phyloP scores from a whole-genome alignment of 1,284 basidiomycete genomes.

The Tilletia horrida region DNA sequence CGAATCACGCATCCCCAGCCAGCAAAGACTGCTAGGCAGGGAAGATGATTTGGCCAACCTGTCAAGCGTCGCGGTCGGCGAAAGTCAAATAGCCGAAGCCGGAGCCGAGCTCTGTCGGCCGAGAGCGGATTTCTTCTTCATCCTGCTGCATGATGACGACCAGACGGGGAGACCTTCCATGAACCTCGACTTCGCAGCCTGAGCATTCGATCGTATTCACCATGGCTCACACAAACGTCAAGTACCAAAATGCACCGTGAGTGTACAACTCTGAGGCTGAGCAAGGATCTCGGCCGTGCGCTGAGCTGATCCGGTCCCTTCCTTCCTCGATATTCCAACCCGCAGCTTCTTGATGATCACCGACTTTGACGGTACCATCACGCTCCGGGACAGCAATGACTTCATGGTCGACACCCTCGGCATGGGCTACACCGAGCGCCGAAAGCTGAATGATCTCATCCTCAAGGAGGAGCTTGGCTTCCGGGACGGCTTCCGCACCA shows the following conservation, averaged over 20 bases:
- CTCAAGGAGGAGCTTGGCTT: conserved; percentile 47
- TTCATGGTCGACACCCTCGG: conserved; percentile 55
- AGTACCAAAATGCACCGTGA: conserved; percentile 17
- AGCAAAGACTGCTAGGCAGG: too few relatives aligned
- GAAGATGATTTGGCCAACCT: too few relatives aligned
- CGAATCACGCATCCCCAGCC: too few relatives aligned
- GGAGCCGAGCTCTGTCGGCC: too few relatives aligned
- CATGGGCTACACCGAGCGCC: conserved; percentile 53
- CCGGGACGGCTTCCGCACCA: conserved; percentile 53
- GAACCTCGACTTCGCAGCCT: not conserved
- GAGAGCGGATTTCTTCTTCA: too few relatives aligned
- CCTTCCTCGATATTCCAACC: too few relatives aligned
- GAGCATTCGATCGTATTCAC: not conserved
- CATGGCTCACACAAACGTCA: conserved; percentile 17
- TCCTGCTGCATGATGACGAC: too few relatives aligned
- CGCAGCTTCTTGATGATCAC: conserved; percentile 51
- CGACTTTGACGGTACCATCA: conserved; percentile 42
- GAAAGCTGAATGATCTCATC: conserved; percentile 54
- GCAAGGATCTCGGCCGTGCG: not conserved
- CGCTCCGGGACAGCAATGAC: conserved; percentile 49
- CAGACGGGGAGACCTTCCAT: too few relatives aligned
- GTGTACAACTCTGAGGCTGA: not conserved
- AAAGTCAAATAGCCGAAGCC: too few relatives aligned
- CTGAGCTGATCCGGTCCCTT: not conserved
- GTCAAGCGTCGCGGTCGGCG: too few relatives aligned